Base-by-base conservation (phyloP, 495 filamentous ascomycete species). In the Evansstolkia leycettana region DNA sequence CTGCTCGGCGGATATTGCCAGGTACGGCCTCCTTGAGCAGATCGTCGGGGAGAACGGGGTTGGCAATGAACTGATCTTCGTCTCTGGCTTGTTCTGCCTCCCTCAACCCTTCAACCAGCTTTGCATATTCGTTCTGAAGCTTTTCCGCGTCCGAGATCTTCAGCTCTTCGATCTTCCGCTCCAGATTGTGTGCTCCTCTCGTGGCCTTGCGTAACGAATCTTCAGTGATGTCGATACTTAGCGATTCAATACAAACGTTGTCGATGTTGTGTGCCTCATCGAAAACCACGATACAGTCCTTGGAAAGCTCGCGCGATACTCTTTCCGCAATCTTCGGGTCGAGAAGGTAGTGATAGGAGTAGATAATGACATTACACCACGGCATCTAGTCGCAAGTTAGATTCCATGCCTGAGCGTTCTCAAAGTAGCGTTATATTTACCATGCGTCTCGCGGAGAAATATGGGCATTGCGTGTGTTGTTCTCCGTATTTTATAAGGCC, bases 201-300 rank as follows among this genome's bases (percentile, higher is more conserved):
- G 85, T 84, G 11, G 90, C 90, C 60, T 79, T 88, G 17, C 84
- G 72, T 28, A 99, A 52, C 0, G 87, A 94, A 43, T 95, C 90
- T 52, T 99, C 85, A 0, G 86, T 95, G 19, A 99, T 68, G 54
- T 99, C 90, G 17, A 94, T 94, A 48, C 89, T 95, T 14, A 95
- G 68, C 9, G 90, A 93, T 47, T 99, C 90, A 41, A 99, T 99
- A 54, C 92, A 96, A 33, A 99, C 90, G 55, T 99, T 99, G 67
- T 99, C 90, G 47, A 99, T 99, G 42, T 99, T 99, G 58, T 99
- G 90, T 13, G 90, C 90, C 48, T 99, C 90, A 51, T 99, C 90
- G 45, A 99, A 99, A 10, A 99, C 92, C 11, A 99, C 84, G 17
- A 99, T 99, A 51, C 87, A 94, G 53, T 99, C 90, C 41, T 94